Evolutionary conservation across 2,329 filamentous ascomycete genomes (phyloP).

Genomic region (Diaporthe sp.): DNA sequence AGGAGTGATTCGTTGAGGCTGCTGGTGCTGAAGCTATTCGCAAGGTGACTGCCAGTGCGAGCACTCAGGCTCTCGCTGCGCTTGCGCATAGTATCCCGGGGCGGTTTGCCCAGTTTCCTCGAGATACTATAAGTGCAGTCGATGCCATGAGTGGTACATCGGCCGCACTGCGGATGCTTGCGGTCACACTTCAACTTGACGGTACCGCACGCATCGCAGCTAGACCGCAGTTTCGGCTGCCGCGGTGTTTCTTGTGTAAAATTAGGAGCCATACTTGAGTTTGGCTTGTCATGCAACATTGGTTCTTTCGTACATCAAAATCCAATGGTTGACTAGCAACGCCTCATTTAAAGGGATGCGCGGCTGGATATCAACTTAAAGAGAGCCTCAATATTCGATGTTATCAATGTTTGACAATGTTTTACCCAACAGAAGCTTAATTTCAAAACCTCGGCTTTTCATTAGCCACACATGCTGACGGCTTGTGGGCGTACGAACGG

Average conservation of each 20-base stretch:
- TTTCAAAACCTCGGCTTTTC: background rate
- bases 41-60: background rate
- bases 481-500: background rate
- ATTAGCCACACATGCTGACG: background rate
- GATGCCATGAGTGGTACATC: background rate
- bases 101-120: background rate
- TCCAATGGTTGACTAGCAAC: background rate
- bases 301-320: background rate
- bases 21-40: background rate
- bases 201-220: background rate
- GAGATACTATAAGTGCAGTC: background rate
- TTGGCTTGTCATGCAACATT: background rate
- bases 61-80: background rate
- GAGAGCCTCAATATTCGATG: background rate
- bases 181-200: slow-evolving; percentile 8
- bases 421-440: background rate
- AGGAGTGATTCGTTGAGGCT: background rate
- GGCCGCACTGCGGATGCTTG: background rate
- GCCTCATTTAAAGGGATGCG: background rate
- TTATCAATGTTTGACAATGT: background rate
- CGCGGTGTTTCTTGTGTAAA: background rate
- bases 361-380: background rate
- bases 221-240: background rate
- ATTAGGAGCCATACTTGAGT: background rate
- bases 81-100: background rate